Percentiles rank a stretch among this genome's conserved stretches.
Conservation (phyloP, 106 monocot genomes). For the Narthecium ossifragum region DNA sequence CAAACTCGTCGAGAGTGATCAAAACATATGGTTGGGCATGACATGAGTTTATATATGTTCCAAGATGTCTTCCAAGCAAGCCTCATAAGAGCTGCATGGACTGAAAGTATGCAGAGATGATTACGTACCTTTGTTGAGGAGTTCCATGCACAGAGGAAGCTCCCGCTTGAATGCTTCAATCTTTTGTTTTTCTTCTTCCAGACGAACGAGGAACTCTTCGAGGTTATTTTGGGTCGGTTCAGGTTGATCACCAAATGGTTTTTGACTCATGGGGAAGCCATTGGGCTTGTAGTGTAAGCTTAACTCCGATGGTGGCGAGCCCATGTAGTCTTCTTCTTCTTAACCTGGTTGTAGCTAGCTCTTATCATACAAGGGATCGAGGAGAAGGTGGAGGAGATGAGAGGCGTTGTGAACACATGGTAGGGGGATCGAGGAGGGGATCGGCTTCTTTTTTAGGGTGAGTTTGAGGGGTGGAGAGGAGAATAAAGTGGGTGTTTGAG, state of each 20-base stretch:
- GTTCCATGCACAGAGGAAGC: slow-evolving; percentile 92
- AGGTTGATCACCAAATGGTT: background rate
- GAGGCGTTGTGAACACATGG: slow-evolving; percentile 9
- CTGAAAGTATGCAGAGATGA: background rate
- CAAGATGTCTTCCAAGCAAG: no score
- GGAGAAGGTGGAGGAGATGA: background rate
- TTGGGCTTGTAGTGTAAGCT: slow-evolving; percentile 70
- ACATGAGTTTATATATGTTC: background rate
- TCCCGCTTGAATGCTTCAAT: slow-evolving; percentile 94
- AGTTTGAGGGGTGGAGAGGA: slow-evolving; percentile 14
- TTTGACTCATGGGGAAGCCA: slow-evolving; percentile 11
- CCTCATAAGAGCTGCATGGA: no score
- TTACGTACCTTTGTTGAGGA: slow-evolving; percentile 72
- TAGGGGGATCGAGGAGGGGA: slow-evolving; percentile 6
- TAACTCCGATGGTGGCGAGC: slow-evolving; percentile 53
- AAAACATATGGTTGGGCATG: background rate
- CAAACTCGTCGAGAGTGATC: background rate
- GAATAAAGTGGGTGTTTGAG: slow-evolving; percentile 52
- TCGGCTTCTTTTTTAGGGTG: slow-evolving; percentile 13
- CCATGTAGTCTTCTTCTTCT: slow-evolving; percentile 25
- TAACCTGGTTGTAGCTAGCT: background rate
- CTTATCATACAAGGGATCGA: background rate
- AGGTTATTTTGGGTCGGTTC: slow-evolving; percentile 10
- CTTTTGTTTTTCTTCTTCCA: slow-evolving; percentile 82
- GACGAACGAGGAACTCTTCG: slow-evolving; percentile 64